phyloP scores from a whole-genome alignment of 805 yeast species.

The Zygosaccharomyces bailii region DNA sequence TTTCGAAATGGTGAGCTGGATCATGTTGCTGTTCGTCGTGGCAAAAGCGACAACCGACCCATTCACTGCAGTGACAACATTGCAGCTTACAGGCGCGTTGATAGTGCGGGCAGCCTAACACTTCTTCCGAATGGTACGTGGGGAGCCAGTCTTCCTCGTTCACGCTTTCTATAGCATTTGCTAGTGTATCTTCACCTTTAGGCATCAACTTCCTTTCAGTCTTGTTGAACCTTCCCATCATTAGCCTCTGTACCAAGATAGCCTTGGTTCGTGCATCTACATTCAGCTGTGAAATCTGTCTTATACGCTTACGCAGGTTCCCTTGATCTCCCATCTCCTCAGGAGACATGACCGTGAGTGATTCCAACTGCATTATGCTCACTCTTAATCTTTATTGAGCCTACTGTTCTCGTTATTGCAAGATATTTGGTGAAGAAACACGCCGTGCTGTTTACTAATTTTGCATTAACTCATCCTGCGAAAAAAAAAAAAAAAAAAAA shows the following conservation, averaged over 20 bases:
- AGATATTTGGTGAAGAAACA: not conserved
- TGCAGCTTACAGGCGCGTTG: constrained; percentile 79
- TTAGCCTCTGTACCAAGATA: constrained; percentile 52
- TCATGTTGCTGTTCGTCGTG: constrained; percentile 57
- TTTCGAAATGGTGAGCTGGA: constrained; percentile 50
- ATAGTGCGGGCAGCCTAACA: constrained; percentile 80
- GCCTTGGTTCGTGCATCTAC: constrained; percentile 19
- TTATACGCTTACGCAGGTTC: constrained; percentile 17
- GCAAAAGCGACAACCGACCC: constrained; percentile 83
- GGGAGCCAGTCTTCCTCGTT: constrained; percentile 48
- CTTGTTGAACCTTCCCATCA: constrained; percentile 65
- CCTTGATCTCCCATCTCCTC: constrained; percentile 18
- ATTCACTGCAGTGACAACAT: constrained; percentile 67
- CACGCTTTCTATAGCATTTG: constrained; percentile 34
- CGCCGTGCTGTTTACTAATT: constrained; percentile 7
- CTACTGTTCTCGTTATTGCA: no score
- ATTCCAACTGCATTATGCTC: constrained; percentile 7
- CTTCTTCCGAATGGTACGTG: constrained; percentile 45
- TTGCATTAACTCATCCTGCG: no score
- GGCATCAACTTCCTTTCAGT: constrained; percentile 36
- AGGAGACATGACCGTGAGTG: constrained; percentile 13
- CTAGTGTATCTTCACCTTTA: constrained; percentile 17
- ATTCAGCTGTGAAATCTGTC: constrained; percentile 18
- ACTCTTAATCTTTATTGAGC: not conserved
- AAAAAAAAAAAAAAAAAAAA: not conserved